Conservation (phyloP, 371 early-diverging fungal genomes). For the Apophysomyces sp. region DNA sequence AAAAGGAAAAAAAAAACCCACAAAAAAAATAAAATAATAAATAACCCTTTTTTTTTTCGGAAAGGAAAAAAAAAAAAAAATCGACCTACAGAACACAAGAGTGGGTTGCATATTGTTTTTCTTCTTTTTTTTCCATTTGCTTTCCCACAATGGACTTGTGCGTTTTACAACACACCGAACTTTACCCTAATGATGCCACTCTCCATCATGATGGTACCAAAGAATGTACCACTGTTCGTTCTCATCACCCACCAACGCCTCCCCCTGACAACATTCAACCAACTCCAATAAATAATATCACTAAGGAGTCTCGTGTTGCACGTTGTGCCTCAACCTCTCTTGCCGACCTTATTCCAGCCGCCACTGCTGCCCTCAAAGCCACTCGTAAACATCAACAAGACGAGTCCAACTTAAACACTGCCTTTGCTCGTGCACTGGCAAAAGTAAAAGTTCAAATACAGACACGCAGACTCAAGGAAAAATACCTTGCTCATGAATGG, state of each 20-base stretch:
- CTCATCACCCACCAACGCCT: neutral
- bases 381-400: neutral
- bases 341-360: slow-evolving; percentile 42
- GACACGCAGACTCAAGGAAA: slow-evolving; percentile 41
- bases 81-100: neutral
- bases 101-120: neutral
- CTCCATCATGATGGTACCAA: neutral
- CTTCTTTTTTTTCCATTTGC: neutral
- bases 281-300: neutral
- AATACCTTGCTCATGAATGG: slow-evolving; percentile 45
- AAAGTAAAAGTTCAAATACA: slow-evolving; percentile 40
- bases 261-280: neutral
- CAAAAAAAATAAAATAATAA: neutral
- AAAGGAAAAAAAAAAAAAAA: slow-evolving; percentile 9
- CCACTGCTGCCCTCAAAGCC: slow-evolving; percentile 32
- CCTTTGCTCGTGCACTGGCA: slow-evolving; percentile 38
- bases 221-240: neutral
- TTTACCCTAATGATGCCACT: neutral
- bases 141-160: slow-evolving; percentile 15
- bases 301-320: slow-evolving; percentile 1
- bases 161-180: slow-evolving; percentile 5
- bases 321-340: slow-evolving; percentile 21
- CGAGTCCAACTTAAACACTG: slow-evolving; percentile 13
- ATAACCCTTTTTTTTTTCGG: neutral
- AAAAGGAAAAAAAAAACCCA: neutral